Conservation (phyloP, 345 rosid species). For the Eucalyptus melliodora region DNA sequence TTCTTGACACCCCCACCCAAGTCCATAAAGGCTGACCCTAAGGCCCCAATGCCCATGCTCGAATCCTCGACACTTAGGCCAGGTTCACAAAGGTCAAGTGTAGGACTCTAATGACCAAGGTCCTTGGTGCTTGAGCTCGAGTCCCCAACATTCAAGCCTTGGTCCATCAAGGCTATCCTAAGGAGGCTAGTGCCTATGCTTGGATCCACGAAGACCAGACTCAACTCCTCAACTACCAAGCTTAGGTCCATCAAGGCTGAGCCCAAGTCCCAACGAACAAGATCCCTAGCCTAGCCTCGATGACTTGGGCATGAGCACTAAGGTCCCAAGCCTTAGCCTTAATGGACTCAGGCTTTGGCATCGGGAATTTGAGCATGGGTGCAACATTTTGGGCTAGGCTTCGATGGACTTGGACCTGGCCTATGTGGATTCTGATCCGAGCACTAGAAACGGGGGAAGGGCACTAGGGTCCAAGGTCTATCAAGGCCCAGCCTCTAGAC, state of each 20-base stretch:
- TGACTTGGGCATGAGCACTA: neutral
- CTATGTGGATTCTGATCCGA: rapidly evolving
- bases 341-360: rapidly evolving
- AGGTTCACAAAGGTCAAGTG: neutral
- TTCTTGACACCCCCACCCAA: neutral
- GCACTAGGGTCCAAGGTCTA: no score
- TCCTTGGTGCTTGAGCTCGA: rapidly evolving
- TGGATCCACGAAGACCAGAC: rapidly evolving
- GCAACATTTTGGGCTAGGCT: no score
- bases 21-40: rapidly evolving
- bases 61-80: rapidly evolving
- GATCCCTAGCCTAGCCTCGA: rapidly evolving
- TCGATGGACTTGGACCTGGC: no score
- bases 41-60: rapidly evolving
- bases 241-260: neutral
- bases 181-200: neutral
- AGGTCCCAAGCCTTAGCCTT: neutral
- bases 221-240: neutral
- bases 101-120: rapidly evolving
- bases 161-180: neutral
- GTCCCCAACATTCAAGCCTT: neutral
- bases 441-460: no score
- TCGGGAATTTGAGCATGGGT: rapidly evolving
- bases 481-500: rapidly evolving
- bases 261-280: rapidly evolving